Evolutionary conservation across 352 stramenopile species (phyloP).

Genomic region (Phytophthora europaea): DNA sequence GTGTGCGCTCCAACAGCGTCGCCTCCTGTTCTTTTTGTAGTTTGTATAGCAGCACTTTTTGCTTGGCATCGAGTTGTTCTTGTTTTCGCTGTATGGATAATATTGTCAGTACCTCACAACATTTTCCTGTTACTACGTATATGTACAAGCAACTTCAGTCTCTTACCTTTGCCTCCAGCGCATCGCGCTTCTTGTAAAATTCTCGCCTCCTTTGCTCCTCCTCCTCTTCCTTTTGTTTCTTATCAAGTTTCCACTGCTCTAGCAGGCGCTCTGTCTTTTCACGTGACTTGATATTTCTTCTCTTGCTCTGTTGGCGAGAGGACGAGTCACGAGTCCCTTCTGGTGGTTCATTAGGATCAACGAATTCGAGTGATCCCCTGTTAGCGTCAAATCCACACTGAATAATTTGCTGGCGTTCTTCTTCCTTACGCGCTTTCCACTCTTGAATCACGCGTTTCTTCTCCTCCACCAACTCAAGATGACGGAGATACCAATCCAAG

Average conservation of each 20-base stretch:
- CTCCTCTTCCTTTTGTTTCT: constrained; percentile 47
- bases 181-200: constrained; percentile 42
- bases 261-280: constrained; percentile 40
- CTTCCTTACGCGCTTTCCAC: constrained; percentile 69
- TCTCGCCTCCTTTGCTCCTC: constrained; percentile 40
- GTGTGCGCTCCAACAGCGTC: constrained; percentile 22
- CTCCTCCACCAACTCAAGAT: constrained; percentile 62
- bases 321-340: background rate
- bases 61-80: constrained; percentile 75
- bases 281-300: constrained; percentile 32
- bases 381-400: constrained; percentile 48
- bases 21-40: constrained; percentile 81
- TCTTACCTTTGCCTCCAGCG: constrained; percentile 61
- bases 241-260: constrained; percentile 57
- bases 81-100: constrained; percentile 50
- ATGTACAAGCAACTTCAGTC: background rate
- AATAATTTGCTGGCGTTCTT: constrained; percentile 52
- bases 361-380: constrained; percentile 3
- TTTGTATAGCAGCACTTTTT: constrained; percentile 81
- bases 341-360: background rate
- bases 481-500: constrained; percentile 73
- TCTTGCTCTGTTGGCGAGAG: constrained; percentile 3
- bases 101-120: background rate
- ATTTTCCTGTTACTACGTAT: background rate
- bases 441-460: constrained; percentile 68